Percentiles rank a stretch among this genome's conserved stretches.
Evolutionary conservation across 2,329 filamentous ascomycete species (phyloP).

Genomic region (Fusarium transvaalense): DNA sequence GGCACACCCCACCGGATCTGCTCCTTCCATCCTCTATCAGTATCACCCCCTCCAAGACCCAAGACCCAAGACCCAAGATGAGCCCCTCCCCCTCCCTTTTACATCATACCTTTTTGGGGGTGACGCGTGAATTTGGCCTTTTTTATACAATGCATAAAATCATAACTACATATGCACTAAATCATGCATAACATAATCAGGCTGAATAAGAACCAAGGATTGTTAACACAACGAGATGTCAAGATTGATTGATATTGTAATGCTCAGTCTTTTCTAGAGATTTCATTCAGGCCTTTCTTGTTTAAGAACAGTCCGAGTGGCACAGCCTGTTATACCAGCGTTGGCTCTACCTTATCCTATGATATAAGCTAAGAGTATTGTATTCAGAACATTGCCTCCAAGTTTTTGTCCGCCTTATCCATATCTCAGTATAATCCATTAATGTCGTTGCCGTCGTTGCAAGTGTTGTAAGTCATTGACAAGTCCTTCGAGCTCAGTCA

Average conservation of each 20-base stretch:
- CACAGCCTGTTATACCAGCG: background rate
- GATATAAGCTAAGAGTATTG: constrained; percentile 21
- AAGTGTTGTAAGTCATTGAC: constrained; percentile 56
- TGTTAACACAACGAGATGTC: background rate
- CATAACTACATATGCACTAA: background rate
- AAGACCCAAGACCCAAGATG: constrained; percentile 4
- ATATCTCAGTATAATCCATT: constrained; percentile 22
- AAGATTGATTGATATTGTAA: background rate
- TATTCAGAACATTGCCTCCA: constrained; percentile 26
- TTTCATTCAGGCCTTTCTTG: background rate
- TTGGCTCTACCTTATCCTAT: constrained; percentile 4
- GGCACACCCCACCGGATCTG: constrained; percentile 20
- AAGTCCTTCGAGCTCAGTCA: constrained; percentile 55
- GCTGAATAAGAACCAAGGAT: background rate
- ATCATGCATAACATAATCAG: background rate
- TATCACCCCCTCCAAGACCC: background rate
- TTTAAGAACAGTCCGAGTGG: background rate
- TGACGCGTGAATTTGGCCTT: background rate
- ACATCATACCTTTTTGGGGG: constrained; percentile 39
- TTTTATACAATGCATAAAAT: background rate
- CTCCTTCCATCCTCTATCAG: constrained; percentile 19
- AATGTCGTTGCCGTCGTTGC: constrained; percentile 40
- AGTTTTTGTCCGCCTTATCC: constrained; percentile 9
- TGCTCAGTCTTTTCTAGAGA: background rate
- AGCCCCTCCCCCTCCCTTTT: constrained; percentile 43